These are phyloP conservation scores for Cadophora luteo-olivacea DNA, from an alignment of 2,329 filamentous ascomycete genomes.

Conservation along the genomic window DNA sequence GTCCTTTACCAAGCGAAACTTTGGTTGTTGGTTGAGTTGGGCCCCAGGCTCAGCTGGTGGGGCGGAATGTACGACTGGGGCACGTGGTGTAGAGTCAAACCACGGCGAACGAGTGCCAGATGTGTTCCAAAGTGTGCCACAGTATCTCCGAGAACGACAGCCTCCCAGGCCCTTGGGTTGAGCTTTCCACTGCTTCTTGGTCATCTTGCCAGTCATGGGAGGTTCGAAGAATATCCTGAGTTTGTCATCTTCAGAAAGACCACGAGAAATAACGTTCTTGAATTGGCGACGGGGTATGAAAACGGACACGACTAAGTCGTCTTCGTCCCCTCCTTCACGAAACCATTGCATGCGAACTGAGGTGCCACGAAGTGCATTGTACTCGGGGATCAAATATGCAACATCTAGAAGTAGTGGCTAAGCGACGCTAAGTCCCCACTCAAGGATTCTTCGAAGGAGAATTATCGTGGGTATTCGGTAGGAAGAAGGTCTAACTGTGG, in stretches of 20 bases:
- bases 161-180: no score
- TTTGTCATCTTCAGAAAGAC: background rate
- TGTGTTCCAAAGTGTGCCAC: no score
- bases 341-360: background rate
- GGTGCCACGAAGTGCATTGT: background rate
- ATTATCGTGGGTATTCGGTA: background rate
- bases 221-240: background rate
- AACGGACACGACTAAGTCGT: background rate
- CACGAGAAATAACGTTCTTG: background rate
- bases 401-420: background rate
- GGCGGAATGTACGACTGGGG: no score
- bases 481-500: no score
- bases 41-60: no score
- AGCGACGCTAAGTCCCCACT: background rate
- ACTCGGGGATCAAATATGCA: background rate
- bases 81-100: no score
- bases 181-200: background rate
- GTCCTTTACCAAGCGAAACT: no score
- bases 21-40: no score
- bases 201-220: background rate
- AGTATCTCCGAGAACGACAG: no score
- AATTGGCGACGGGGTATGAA: background rate
- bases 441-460: background rate
- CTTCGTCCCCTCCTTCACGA: background rate
- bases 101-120: no score